Evolutionary conservation across 208 protist genomes (phyloP).

Genomic region (Leishmania amazonensis): DNA sequence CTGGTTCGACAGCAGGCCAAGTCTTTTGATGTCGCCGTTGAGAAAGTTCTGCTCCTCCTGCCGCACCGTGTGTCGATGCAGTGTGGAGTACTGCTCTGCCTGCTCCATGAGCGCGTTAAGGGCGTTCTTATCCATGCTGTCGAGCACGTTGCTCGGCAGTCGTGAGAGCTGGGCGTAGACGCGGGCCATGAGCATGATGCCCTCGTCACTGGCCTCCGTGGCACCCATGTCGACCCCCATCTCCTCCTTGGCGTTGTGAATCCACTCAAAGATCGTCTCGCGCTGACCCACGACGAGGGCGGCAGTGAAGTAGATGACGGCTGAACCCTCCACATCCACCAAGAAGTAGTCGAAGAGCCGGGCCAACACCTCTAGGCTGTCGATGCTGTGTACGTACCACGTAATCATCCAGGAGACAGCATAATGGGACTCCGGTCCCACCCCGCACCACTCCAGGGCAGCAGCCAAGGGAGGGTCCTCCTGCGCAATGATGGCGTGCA

Average conservation of each 20-base stretch:
- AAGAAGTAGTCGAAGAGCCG: constrained; percentile 85
- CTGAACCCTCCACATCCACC: constrained; percentile 44
- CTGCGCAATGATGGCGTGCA: constrained; percentile 68
- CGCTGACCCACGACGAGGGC: constrained; percentile 65
- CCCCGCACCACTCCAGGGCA: constrained; percentile 63
- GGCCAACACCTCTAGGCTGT: constrained; percentile 43
- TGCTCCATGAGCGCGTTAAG: constrained; percentile 47
- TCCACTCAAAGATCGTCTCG: constrained; percentile 52
- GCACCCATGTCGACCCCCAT: constrained; percentile 22
- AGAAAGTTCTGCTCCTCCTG: constrained; percentile 55
- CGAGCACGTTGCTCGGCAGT: constrained; percentile 51
- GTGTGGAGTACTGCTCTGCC: constrained; percentile 31
- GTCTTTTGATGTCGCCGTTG: constrained; percentile 46
- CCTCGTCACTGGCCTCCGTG: constrained; percentile 35
- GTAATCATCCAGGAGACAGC: constrained; percentile 88
- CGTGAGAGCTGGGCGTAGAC: constrained; percentile 64
- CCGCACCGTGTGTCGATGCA: constrained; percentile 34
- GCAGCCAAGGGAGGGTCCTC: constrained; percentile 60
- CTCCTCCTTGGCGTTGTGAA: constrained; percentile 39
- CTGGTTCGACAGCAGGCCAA: constrained; percentile 64
- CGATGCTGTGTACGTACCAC: constrained; percentile 76
- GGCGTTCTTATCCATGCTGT: constrained; percentile 21
- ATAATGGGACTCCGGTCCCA: constrained; percentile 88
- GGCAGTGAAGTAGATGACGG: constrained; percentile 77
- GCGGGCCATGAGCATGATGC: constrained; percentile 67